Percentiles rank a stretch among this genome's conserved stretches.
These are phyloP conservation scores for Pisolithus marmoratus DNA, from an alignment of 768 basidiomycete species.

Conservation along the genomic window DNA sequence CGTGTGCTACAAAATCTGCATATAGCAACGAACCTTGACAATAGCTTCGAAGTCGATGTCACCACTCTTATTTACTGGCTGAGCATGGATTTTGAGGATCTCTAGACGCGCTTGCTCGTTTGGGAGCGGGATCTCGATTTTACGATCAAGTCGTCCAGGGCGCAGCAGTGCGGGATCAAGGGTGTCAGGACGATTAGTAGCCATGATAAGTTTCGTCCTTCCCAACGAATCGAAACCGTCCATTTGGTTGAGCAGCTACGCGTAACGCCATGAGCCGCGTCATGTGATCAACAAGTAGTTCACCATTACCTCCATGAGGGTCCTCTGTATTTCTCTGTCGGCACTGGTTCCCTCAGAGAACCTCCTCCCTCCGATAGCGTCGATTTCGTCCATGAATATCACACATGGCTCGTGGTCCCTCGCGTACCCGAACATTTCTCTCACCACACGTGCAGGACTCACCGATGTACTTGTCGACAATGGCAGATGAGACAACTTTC, in stretches of 20 bases:
- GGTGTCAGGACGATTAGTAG: constrained; percentile 98
- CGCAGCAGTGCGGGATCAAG: constrained; percentile 95
- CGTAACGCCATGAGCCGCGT: no score
- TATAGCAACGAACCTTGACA: constrained; percentile 62
- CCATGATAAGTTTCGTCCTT: constrained; percentile 96
- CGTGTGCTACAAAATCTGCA: not conserved
- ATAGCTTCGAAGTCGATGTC: constrained; percentile 98
- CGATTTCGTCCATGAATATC: constrained; percentile 98
- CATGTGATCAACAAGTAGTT: not conserved
- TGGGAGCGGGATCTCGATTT: constrained; percentile 96
- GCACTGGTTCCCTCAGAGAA: constrained; percentile 96
- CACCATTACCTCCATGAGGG: constrained; percentile 82
- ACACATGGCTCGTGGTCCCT: constrained; percentile 97
- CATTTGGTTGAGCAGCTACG: constrained; percentile 94
- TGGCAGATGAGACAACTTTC: constrained; percentile 97
- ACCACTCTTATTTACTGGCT: constrained; percentile 88
- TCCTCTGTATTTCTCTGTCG: constrained; percentile 97
- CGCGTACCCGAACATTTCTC: constrained; percentile 99
- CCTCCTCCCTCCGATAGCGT: constrained; percentile 90
- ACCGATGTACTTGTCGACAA: constrained; percentile 98
- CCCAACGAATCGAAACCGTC: constrained; percentile 99
- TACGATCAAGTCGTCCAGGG: constrained; percentile 92
- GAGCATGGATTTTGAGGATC: constrained; percentile 96
- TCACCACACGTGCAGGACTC: constrained; percentile 92
- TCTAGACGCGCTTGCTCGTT: constrained; percentile 96